These are phyloP conservation scores for Endothia cerciana DNA, from an alignment of 2,329 filamentous ascomycete genomes.

Conservation along the genomic window DNA sequence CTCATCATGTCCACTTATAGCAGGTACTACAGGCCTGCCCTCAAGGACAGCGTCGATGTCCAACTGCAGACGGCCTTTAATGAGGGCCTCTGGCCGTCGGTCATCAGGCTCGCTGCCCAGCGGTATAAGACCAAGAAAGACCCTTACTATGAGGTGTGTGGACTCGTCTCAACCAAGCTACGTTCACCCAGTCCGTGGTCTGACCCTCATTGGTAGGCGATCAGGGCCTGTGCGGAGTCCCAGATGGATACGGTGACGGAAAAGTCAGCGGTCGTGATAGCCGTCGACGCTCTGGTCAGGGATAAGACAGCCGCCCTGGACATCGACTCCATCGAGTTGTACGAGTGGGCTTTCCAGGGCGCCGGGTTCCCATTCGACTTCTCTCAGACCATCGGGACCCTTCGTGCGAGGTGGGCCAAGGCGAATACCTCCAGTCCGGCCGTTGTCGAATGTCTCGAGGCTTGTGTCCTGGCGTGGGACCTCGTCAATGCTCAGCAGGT, in stretches of 20 bases:
- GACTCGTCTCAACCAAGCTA: background rate
- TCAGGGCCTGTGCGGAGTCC: slow-evolving; percentile 56
- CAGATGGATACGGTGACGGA: slow-evolving; percentile 54
- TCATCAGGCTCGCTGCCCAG: slow-evolving; percentile 57
- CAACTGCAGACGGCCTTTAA: slow-evolving; percentile 60
- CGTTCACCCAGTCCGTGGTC: no score
- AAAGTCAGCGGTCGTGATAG: slow-evolving; percentile 48
- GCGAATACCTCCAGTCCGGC: slow-evolving; percentile 50
- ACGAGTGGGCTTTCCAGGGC: slow-evolving; percentile 56
- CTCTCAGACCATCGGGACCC: slow-evolving; percentile 50
- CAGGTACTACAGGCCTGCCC: slow-evolving; percentile 40
- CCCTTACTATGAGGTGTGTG: slow-evolving; percentile 58
- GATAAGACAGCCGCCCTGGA: slow-evolving; percentile 53
- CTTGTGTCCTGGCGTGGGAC: slow-evolving; percentile 59
- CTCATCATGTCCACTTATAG: slow-evolving; percentile 29
- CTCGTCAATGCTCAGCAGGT: slow-evolving; percentile 62
- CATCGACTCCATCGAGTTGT: slow-evolving; percentile 54
- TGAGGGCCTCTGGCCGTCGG: slow-evolving; percentile 57
- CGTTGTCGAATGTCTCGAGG: slow-evolving; percentile 51
- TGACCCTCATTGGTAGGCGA: slow-evolving; percentile 38
- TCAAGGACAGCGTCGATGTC: slow-evolving; percentile 56
- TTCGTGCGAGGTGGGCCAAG: slow-evolving; percentile 57
- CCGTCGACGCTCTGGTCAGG: slow-evolving; percentile 51
- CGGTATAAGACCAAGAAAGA: slow-evolving; percentile 54
- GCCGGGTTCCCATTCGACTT: slow-evolving; percentile 41